Evolutionary conservation across 2,329 filamentous ascomycete genomes (phyloP).

Genomic region (Diaporthe sp.): DNA sequence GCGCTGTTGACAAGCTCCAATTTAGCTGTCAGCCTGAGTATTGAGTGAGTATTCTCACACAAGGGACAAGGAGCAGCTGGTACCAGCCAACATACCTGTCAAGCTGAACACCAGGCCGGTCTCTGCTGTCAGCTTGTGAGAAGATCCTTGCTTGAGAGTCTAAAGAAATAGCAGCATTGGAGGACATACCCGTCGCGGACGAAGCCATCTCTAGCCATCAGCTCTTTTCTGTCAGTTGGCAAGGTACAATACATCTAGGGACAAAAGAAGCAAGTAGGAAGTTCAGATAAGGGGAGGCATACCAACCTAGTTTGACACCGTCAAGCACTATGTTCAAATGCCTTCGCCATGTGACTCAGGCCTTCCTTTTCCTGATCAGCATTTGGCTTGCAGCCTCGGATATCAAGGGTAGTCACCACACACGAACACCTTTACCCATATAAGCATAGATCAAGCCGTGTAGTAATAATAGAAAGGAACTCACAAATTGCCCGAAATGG

Average conservation of each 20-base stretch:
- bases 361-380: not conserved
- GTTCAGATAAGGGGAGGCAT: not conserved
- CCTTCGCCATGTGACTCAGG: constrained; percentile 25
- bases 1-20: not conserved
- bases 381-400: not conserved
- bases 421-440: not conserved
- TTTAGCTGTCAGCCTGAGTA: not conserved
- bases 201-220: not conserved
- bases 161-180: not conserved
- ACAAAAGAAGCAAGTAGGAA: not conserved
- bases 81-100: not conserved
- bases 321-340: not conserved
- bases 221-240: not conserved
- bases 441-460: not conserved
- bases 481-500: constrained; percentile 8
- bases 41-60: not conserved
- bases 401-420: not conserved
- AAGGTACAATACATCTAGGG: no score
- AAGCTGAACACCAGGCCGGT: not conserved
- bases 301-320: constrained; percentile 1
- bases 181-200: not conserved
- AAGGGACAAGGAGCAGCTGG: not conserved
- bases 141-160: no score
- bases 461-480: not conserved
- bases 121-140: not conserved